phyloP scores from a whole-genome alignment of 1,139 yeast genomes.

The Pneumocystis jirovecii region DNA sequence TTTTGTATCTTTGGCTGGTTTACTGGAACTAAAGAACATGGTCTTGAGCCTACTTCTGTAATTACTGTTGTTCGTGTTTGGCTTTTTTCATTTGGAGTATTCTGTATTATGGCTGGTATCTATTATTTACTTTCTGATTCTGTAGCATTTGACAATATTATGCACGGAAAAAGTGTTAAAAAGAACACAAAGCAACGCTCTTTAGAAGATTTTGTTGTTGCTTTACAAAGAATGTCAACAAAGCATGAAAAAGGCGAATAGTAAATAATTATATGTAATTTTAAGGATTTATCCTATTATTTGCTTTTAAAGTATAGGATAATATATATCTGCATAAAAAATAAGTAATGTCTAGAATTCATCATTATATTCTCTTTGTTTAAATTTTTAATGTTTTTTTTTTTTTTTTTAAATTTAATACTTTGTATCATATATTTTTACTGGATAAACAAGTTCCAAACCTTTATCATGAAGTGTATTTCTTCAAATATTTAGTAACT shows the following conservation, averaged over 20 bases:
- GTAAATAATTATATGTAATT: not conserved
- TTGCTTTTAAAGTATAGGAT: not conserved
- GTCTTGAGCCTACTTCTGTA: slow-evolving; percentile 39
- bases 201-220: slow-evolving; percentile 85
- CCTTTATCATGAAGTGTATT: not conserved
- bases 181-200: slow-evolving; percentile 58
- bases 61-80: slow-evolving; percentile 55
- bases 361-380: not conserved
- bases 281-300: not conserved
- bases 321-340: not conserved
- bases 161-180: slow-evolving; percentile 76
- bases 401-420: not conserved
- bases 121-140: slow-evolving; percentile 66
- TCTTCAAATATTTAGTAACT: not conserved
- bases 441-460: not conserved
- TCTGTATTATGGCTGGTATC: slow-evolving; percentile 57
- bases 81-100: slow-evolving; percentile 55
- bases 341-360: not conserved
- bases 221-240: not conserved
- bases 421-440: not conserved
- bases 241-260: not conserved
- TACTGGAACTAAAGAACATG: slow-evolving; percentile 34
- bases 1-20: slow-evolving; percentile 61
- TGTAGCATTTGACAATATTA: slow-evolving; percentile 74
- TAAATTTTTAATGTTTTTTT: not conserved